Percentiles rank a stretch among this genome's conserved stretches.
Conservation (phyloP, 169 alveolate species). For the Perkinsus marinus region DNA sequence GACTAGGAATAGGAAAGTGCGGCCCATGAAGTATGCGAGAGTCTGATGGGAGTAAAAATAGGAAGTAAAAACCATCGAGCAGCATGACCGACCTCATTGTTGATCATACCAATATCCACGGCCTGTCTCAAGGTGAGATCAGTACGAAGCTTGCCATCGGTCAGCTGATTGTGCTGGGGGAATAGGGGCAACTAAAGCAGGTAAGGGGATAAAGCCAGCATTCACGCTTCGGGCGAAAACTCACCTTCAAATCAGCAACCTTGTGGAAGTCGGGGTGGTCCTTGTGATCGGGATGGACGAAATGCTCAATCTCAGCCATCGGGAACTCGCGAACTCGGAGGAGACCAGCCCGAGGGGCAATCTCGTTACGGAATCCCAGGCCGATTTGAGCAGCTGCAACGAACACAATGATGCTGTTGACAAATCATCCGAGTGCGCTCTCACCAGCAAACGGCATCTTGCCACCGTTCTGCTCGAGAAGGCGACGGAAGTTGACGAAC, state of each 20-base stretch:
- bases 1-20: constrained; percentile 77
- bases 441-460: constrained; percentile 86
- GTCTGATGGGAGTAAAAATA: constrained; percentile 63
- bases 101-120: constrained; percentile 46
- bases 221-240: not conserved
- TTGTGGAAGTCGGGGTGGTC: constrained; percentile 72
- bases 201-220: not conserved
- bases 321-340: constrained; percentile 92
- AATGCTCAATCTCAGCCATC: constrained; percentile 97
- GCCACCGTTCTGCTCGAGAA: constrained; percentile 81
- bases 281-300: constrained; percentile 77
- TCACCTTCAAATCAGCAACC: constrained; percentile 41
- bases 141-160: constrained; percentile 16
- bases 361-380: constrained; percentile 91
- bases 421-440: too few relatives aligned
- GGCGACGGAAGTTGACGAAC: constrained; percentile 83
- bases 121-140: constrained; percentile 76
- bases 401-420: too few relatives aligned
- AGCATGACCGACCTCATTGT: not conserved
- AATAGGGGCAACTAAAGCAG: constrained; percentile 60
- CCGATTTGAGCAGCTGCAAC: constrained; percentile 86
- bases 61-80: not conserved
- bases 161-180: constrained; percentile 60
- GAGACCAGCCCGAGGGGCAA: constrained; percentile 90
- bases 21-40: constrained; percentile 85